These are phyloP conservation scores for Coemansia sp. DNA, from an alignment of 371 early-diverging fungal species.

Conservation along the genomic window DNA sequence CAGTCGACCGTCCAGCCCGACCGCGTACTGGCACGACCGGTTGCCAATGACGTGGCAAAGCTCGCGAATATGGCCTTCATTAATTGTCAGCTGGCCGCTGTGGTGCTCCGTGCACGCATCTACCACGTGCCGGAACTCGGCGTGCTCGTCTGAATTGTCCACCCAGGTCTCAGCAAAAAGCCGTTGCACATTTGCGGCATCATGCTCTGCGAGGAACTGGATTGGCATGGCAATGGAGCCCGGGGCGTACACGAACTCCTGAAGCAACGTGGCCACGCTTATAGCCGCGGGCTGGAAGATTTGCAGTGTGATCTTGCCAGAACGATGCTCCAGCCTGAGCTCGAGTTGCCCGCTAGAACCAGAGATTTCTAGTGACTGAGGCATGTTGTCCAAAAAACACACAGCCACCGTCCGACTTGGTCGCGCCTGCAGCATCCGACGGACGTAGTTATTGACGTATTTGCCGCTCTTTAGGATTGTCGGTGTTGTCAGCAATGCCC, in stretches of 20 bases:
- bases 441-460: slow-evolving; percentile 83
- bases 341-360: neutral
- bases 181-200: neutral
- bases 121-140: neutral
- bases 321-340: neutral
- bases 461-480: slow-evolving; percentile 52
- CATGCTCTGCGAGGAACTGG: neutral
- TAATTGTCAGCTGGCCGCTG: slow-evolving; percentile 9
- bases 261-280: neutral
- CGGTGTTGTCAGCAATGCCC: slow-evolving; percentile 30
- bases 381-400: too few species aligned
- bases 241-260: neutral
- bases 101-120: neutral
- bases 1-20: neutral
- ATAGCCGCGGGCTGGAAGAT: neutral
- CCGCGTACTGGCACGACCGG: slow-evolving; percentile 70
- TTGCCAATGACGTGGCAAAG: slow-evolving; percentile 88
- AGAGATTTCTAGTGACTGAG: neutral
- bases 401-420: neutral
- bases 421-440: neutral
- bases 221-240: neutral
- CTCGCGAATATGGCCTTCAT: slow-evolving; percentile 50
- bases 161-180: neutral
- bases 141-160: neutral
- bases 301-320: neutral